Evolutionary conservation across 768 basidiomycete genomes (phyloP).

Genomic region (Amanita exitialis): DNA sequence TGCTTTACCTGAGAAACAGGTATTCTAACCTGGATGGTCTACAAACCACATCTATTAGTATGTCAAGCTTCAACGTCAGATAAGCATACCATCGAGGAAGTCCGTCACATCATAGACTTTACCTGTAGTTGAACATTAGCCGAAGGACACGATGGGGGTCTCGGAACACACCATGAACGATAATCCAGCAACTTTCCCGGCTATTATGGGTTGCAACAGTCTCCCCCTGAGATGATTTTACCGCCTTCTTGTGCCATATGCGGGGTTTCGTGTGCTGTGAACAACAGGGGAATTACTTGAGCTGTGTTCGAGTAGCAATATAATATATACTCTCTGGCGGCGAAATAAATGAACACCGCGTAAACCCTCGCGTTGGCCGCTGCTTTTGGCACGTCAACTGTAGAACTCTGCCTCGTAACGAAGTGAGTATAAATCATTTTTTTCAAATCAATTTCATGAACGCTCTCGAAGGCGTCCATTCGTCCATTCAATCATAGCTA

Average conservation of each 20-base stretch:
- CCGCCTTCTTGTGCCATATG: not conserved
- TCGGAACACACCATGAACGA: conserved; percentile 57
- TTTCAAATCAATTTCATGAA: not conserved
- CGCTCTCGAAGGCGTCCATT: too few relatives aligned
- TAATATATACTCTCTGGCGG: too few relatives aligned
- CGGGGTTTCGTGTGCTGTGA: not conserved
- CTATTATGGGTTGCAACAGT: conserved; percentile 47
- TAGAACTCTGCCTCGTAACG: not conserved
- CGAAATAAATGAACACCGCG: too few relatives aligned
- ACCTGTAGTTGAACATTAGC: conserved; percentile 24
- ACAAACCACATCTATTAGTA: conserved; percentile 1
- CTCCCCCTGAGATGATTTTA: conserved; percentile 28
- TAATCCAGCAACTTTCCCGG: conserved; percentile 70
- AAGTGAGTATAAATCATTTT: too few relatives aligned
- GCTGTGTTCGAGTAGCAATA: too few relatives aligned
- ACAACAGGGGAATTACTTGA: too few relatives aligned
- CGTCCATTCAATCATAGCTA: not conserved
- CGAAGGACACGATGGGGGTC: not conserved
- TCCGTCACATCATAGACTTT: conserved; percentile 75
- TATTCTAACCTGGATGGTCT: conserved; percentile 52
- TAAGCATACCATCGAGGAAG: conserved; percentile 51
- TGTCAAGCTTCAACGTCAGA: not conserved
- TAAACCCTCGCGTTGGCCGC: too few relatives aligned
- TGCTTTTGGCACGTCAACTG: too few relatives aligned
- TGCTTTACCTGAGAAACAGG: not conserved